Evolutionary conservation across 805 yeast species (phyloP), one percentile per base, ranked within the genome.

Genomic region (Lipomyces chichibuensis): DNA sequence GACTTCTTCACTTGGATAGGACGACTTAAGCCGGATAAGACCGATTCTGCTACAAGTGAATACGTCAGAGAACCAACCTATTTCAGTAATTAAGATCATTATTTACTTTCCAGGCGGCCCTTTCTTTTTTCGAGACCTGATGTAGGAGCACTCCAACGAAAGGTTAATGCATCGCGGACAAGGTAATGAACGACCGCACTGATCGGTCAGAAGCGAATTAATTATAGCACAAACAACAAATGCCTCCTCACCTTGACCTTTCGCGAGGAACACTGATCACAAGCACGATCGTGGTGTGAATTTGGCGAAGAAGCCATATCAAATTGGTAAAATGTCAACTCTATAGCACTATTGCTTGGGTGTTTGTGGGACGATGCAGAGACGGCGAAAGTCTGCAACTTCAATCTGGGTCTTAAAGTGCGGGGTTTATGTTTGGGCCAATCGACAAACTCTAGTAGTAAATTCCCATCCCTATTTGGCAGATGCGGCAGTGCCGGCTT

Each of bases 61-160:
- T 8, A 37, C 17, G 49, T 39, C 13, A 56, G 29, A 8, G 29
- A 35, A 3, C 25, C 11, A 20, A 1, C 9, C 17, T 13, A 11
- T 23, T 4, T 52, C 55, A 52, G 14, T 3, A 25, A 11, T 20
- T 2, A 23, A 3, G 8, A 52, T 25, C 32, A 52, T 13, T 11
- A 25, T 6, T 35, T 56, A 56, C 59, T 29, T 56, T 39, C 59
- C 59, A 13, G 59, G 3, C 25, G 43, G 59, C 14, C 59, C 59
- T 13, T 39, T 56, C 25, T 56, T 56, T n/a, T 8, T 33, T 20
- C 54, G 43, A 1, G 56, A 13, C 56, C 49, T 32, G 59, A 9
- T 29, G 13, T 56, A 56, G 2, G 59, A 13, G 59, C 59, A 56
- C 17, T 56, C 55, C 29, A 56, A 32, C 0, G 55, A 13, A 39